phyloP scores from a whole-genome alignment of 768 basidiomycete genomes.

The Hemileccinum impolitum region DNA sequence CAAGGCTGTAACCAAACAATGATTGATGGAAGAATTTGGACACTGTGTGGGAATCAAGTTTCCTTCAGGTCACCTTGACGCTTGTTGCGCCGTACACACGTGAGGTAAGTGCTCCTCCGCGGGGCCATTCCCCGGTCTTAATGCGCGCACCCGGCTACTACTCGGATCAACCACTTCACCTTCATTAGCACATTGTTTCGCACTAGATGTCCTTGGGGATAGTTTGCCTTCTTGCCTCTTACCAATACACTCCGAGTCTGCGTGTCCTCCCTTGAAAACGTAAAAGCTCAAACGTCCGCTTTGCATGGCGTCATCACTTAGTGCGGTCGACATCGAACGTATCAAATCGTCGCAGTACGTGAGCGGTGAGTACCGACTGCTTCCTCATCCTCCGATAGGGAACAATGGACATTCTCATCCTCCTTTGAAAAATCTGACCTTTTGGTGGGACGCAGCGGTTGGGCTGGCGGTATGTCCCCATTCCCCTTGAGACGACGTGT shows the following conservation, averaged over 20 bases:
- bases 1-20: slow-evolving; percentile 15
- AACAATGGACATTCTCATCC: background rate
- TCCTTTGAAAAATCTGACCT: slow-evolving; percentile 7
- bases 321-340: background rate
- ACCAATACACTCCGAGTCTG: background rate
- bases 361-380: slow-evolving; percentile 19
- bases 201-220: background rate
- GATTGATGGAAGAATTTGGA: background rate
- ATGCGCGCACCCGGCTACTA: background rate
- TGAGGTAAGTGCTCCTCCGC: background rate
- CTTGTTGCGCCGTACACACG: background rate
- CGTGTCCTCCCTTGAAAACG: background rate
- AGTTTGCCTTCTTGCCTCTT: background rate
- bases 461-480: slow-evolving; percentile 23
- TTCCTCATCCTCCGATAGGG: background rate
- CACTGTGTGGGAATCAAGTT: background rate
- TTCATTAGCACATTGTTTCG: slow-evolving; percentile 6
- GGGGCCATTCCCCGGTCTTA: background rate
- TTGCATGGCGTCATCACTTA: slow-evolving; percentile 7
- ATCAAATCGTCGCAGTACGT: slow-evolving; percentile 23
- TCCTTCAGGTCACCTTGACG: background rate
- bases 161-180: slow-evolving; percentile 5
- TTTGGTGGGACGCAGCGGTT: slow-evolving; percentile 8
- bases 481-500: background rate
- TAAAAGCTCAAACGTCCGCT: background rate